Conservation (phyloP, 805 yeast species). For the Candida coleopterorum region DNA sequence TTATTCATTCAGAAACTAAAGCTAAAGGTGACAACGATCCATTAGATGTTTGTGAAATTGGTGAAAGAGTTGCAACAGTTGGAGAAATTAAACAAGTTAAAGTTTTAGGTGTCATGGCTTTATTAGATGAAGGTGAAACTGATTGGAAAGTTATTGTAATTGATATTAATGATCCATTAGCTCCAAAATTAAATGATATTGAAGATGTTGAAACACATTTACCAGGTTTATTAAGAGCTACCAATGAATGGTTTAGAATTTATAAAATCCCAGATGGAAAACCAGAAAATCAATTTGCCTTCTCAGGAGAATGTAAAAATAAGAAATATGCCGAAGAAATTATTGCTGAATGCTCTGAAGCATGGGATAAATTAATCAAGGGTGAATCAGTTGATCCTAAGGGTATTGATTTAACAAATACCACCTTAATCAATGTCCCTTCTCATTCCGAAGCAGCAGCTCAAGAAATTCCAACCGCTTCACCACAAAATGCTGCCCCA, state of each 20-base stretch:
- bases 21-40: slow-evolving; percentile 90
- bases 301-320: slow-evolving; percentile 61
- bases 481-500: slow-evolving; percentile 79
- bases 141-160: slow-evolving; percentile 90
- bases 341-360: slow-evolving; percentile 58
- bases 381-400: slow-evolving; percentile 33
- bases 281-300: slow-evolving; percentile 70
- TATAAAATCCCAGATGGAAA: slow-evolving; percentile 84
- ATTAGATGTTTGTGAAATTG: slow-evolving; percentile 59
- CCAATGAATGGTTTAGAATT: slow-evolving; percentile 76
- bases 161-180: slow-evolving; percentile 61
- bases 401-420: slow-evolving; percentile 72
- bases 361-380: slow-evolving; percentile 60
- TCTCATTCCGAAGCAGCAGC: slow-evolving; percentile 42
- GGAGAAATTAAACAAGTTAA: slow-evolving; percentile 61
- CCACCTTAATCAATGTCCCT: slow-evolving; percentile 59
- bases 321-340: slow-evolving; percentile 54
- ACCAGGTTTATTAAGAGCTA: slow-evolving; percentile 68
- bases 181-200: slow-evolving; percentile 54
- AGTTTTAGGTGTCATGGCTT: slow-evolving; percentile 70
- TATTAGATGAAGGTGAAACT: slow-evolving; percentile 90
- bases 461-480: slow-evolving; percentile 61
- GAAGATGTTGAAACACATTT: slow-evolving; percentile 61
- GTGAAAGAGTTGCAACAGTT: slow-evolving; percentile 41
- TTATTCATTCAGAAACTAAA: slow-evolving; percentile 57